Percentiles rank a stretch among this genome's conserved stretches.
Evolutionary conservation across 768 basidiomycete genomes (phyloP).

Genomic region (Podaxis rugospora): DNA sequence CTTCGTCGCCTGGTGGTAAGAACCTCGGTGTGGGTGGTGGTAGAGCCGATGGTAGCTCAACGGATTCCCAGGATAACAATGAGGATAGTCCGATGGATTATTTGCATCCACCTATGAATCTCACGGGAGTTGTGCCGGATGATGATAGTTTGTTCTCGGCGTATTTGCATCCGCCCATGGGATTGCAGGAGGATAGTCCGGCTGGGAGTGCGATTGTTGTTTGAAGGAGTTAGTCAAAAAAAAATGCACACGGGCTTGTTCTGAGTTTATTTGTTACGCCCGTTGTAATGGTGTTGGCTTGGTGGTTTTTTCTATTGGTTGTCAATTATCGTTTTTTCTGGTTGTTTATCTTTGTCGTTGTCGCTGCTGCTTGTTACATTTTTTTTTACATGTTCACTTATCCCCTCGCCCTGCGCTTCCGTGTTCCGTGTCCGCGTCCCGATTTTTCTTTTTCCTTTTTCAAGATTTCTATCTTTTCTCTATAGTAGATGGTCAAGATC

Average conservation of each 20-base stretch:
- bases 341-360: conserved; percentile 8
- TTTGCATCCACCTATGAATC: conserved; percentile 53
- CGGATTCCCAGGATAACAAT: neutral
- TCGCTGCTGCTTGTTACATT: neutral
- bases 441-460: neutral
- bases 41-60: neutral
- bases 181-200: conserved; percentile 31
- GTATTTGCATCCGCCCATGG: conserved; percentile 44
- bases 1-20: conserved; percentile 9
- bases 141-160: conserved; percentile 57
- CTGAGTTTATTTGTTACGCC: neutral
- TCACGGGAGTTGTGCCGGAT: conserved; percentile 37
- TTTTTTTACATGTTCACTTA: neutral
- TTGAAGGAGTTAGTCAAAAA: conserved; percentile 18
- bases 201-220: conserved; percentile 16
- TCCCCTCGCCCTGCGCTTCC: neutral
- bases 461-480: neutral
- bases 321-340: neutral
- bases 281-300: neutral
- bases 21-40: neutral
- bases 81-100: conserved; percentile 73
- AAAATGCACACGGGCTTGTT: neutral
- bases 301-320: conserved; percentile 5
- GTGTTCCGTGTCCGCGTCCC: neutral
- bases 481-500: neutral